Evolutionary conservation across 768 basidiomycete species (phyloP), one percentile per base, ranked within the genome.

Genomic region (Pleurotus ostreatus): DNA sequence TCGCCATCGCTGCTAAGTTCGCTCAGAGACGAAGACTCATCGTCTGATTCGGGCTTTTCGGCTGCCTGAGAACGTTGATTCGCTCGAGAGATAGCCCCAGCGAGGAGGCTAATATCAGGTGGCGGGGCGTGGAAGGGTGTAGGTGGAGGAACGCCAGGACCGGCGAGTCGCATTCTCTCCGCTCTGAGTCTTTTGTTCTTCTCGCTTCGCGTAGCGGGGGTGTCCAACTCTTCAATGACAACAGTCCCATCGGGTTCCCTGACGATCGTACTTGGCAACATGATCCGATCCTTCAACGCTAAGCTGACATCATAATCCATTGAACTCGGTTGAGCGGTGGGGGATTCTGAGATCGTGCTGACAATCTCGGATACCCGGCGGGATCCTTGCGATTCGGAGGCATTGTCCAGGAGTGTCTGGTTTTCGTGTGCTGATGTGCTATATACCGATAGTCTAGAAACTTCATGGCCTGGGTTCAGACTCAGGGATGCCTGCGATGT

Each of bases 181-280:
- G 69, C 76, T 63, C 79, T 83, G 49, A 69, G 73, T 6, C 76
- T 74, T 57, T 71, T 66, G 16, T 74, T 74, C 68, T 85, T 88
- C 67, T 82, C 77, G 49, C 80, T 76, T 3, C 88, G 81, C 40
- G 80, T 85, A 3, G 78, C 78, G 37, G 88, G 88, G 4, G 89
- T 85, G 62, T 89, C 89, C 20, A 90, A 73, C 57, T 83, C 81
- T 63, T 91, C 88, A 55, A 90, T 80, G 55, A 88, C 79, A 46
- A 85, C 75, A 56, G 70, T 75, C n/a, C 80, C 79, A 44, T 72
- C 71, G n/a, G 77, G 70, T 18, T 63, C 60, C 9, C 63, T 62
- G 9, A 72, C 63, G 11, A 70, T 67, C 16, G 58, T 65, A 13
- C 57, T 63, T 20, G 59, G 64, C 57, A 49, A 60, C 59, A 51